Base-by-base conservation (phyloP, 306 rosid genomes). In the Gastrolobium villosum region DNA sequence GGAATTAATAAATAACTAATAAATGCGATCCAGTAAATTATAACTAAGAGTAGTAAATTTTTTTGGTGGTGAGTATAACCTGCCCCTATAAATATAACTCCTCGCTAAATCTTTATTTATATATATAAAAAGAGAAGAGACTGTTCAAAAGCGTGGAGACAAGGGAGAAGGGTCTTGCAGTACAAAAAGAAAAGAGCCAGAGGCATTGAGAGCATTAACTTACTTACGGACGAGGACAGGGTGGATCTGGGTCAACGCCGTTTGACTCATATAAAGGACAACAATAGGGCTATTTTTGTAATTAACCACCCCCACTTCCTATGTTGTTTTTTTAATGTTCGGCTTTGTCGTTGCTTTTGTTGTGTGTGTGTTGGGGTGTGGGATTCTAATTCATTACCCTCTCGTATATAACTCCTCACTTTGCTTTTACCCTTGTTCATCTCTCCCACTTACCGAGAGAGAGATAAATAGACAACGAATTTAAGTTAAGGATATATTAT, bases 221-320 rank as follows among this genome's bases (percentile, higher is more conserved):
- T 72, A 57, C 55, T 55, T 72, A 76, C 39, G 68, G 82, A 74
- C 77, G 86, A 66, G 57, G 63, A 72, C 5, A 44, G 52, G 59
- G 63, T 65, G 89, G 88, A 92, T 91, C 87, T 77, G 53, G 82
- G 97, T 92, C 97, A 92, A 88, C 90, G 57, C 57, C 5, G 63
- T 85, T 85, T 87, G 97, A 92, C 90, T 69, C 83, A 2, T 6
- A 48, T 43, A 74, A 81, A 72, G 39, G 67, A 85, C 71, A 74
- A 65, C 1, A 14, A 0, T 1, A 85, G 80, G 89, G 83, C 13
- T 7, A 15, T 13, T 79, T 41, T 6, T 35, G 87, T 62, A 62
- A 81, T 72, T 81, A 55, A 40, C 26, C 2, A 52, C 39, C 52
- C 37, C 62, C 60, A 52, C 31, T 49, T 77, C 45, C 45, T 26